These are phyloP conservation scores for Porcisia hertigi DNA, from an alignment of 208 protist genomes.

Conservation along the genomic window DNA sequence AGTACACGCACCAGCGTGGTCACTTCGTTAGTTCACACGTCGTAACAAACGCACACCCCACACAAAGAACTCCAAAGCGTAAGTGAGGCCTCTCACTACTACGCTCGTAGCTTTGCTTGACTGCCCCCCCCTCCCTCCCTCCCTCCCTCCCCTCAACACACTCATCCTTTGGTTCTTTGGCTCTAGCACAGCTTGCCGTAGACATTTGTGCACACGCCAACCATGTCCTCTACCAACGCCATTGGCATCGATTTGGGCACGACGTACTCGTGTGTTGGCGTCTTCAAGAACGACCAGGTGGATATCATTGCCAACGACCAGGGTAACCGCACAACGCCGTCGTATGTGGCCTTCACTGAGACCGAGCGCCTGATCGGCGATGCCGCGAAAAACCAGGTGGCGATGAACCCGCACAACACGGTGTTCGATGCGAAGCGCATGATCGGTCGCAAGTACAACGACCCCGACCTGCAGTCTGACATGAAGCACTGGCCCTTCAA, in stretches of 20 bases:
- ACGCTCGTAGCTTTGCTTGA: neutral
- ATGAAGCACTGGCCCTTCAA: conserved; percentile 95
- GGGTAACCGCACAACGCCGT: conserved; percentile 94
- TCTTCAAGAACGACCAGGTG: conserved; percentile 95
- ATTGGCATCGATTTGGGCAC: conserved; percentile 96
- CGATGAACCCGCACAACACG: conserved; percentile 92
- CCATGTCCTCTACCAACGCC: conserved; percentile 39
- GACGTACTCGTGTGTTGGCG: conserved; percentile 97
- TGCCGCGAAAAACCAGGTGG: conserved; percentile 90
- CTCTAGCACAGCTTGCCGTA: neutral
- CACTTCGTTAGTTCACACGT: neutral
- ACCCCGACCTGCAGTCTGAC: conserved; percentile 92
- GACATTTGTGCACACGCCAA: neutral
- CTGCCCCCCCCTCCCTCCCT: neutral
- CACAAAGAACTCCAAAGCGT: neutral
- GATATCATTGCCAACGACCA: conserved; percentile 94
- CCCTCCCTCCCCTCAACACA: neutral
- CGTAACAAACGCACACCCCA: neutral
- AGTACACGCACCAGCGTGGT: neutral
- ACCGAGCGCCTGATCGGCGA: conserved; percentile 90
- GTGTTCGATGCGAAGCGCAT: conserved; percentile 93
- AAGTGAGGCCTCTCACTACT: neutral
- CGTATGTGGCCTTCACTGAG: conserved; percentile 96
- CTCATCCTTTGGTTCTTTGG: neutral
- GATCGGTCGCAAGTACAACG: conserved; percentile 92